These are phyloP conservation scores for Incumbomyces delicatus DNA, from an alignment of 2,329 filamentous ascomycete species.

Conservation along the genomic window DNA sequence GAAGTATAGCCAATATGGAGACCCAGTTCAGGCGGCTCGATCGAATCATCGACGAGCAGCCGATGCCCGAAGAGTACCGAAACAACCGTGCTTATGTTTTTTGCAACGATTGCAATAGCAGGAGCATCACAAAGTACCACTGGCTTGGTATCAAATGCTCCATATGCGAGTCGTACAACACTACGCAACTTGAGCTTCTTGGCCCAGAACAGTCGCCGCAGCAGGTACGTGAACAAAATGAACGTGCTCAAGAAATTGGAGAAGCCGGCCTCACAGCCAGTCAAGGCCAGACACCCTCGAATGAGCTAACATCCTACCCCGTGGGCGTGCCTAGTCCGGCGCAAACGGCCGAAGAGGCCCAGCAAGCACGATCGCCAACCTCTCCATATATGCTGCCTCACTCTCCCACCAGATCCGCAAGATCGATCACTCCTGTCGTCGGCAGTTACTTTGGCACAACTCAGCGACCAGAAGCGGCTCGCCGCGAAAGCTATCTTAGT, in stretches of 20 bases:
- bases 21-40: slow-evolving; percentile 86
- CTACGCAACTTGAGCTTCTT: slow-evolving; percentile 32
- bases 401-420: slow-evolving; percentile 24
- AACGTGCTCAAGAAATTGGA: slow-evolving; percentile 18
- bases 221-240: slow-evolving; percentile 15
- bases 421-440: slow-evolving; percentile 33
- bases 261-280: slow-evolving; percentile 20
- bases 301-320: slow-evolving; percentile 11
- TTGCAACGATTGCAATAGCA: slow-evolving; percentile 90
- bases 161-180: slow-evolving; percentile 41
- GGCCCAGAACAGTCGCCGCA: slow-evolving; percentile 23
- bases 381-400: slow-evolving; percentile 26
- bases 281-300: slow-evolving; percentile 17
- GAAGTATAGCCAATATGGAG: slow-evolving; percentile 96
- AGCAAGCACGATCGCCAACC: slow-evolving; percentile 10
- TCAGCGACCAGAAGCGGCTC: slow-evolving; percentile 25
- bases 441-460: slow-evolving; percentile 38
- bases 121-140: slow-evolving; percentile 78
- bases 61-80: slow-evolving; percentile 78
- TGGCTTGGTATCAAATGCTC: slow-evolving; percentile 89
- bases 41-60: slow-evolving; percentile 74
- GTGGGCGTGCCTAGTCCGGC: slow-evolving; percentile 15
- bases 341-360: slow-evolving; percentile 22
- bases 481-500: slow-evolving; percentile 10
- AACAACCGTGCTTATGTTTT: slow-evolving; percentile 73